Percentiles rank a stretch among this genome's conserved stretches.
Conservation (phyloP, 2,329 filamentous ascomycete genomes). For the Trichoderma koningii region DNA sequence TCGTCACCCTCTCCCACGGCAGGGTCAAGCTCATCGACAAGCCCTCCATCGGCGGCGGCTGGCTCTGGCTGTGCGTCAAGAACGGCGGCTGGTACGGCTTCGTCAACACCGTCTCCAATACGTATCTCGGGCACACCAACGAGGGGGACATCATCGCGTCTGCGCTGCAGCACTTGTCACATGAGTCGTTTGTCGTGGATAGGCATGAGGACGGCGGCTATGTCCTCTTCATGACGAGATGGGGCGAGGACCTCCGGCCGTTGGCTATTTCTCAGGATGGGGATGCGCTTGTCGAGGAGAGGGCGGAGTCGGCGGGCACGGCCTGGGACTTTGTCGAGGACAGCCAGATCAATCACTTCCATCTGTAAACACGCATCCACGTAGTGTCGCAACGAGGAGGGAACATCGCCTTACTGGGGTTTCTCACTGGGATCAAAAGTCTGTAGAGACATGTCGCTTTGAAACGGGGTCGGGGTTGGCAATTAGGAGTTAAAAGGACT, state of each 20-base stretch:
- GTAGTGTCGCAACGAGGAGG: not conserved
- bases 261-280: not conserved
- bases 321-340: conserved; percentile 23
- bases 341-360: not conserved
- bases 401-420: not conserved
- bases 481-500: not conserved
- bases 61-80: conserved; percentile 19
- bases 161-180: not conserved
- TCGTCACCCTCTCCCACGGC: not conserved
- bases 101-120: conserved; percentile 13
- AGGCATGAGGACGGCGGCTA: conserved; percentile 19
- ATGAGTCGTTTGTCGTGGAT: conserved; percentile 12
- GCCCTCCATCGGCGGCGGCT: not conserved
- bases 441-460: not conserved
- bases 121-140: conserved; percentile 4
- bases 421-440: too few species aligned
- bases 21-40: not conserved
- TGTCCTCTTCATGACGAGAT: not conserved
- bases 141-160: not conserved
- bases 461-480: too few species aligned
- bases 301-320: not conserved
- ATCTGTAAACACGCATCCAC: too few species aligned
- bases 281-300: not conserved
- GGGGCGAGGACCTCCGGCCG: not conserved
- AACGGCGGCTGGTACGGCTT: conserved; percentile 21